Base-by-base conservation (phyloP, 2,329 filamentous ascomycete species). In the Hymenotorrendiella dingleyae region DNA sequence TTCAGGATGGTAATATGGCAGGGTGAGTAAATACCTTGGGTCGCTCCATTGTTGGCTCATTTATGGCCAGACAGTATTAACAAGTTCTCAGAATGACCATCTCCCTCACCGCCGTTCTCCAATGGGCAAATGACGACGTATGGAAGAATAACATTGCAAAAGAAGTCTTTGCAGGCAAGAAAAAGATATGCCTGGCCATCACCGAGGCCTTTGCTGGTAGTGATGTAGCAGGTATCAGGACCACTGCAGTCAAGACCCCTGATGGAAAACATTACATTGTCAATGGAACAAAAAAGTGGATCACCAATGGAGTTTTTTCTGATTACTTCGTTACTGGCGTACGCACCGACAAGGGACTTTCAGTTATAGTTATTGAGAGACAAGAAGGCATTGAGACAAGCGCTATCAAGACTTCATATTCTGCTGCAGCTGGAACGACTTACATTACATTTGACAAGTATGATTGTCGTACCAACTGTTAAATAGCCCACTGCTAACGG, bases 121-220 rank as follows among this genome's bases (percentile, higher is more conserved):
- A 91, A 68, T 94, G 82, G 72, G 77, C 85, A 62, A 78, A 75
- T 39, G 75, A 91, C 56, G 69, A 78, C 43, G 68, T 68, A 30
- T 74, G 86, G 55, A 82, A 81, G 66, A 73, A 81, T 54, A 72
- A 72, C 40, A 72, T 94, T 35, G 76, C 80, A 24, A 71, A 80
- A 26, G 85, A 93, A 56, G 82, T 87, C 34, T 74, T 94, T 52
- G 78, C 74, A 34, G 87, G 87, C 47, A 78, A 81, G 72, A 93
- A 93, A 77, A 90, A 90, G 72, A 87, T 93, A 61, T 91, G 84
- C 59, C 71, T 94, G 3, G 87, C 87, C 40, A 88, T 94, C 58
- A 93, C 87, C 1, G 88, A 94, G 65, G 87, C 88, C 0, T 93
- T 94, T 64, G 87, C 87, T 12, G 87, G 87, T 11, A 83, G 77